Percentiles rank a stretch among this genome's conserved stretches.
Evolutionary conservation across 768 basidiomycete species (phyloP).

Genomic region (Lenzites betulinus): DNA sequence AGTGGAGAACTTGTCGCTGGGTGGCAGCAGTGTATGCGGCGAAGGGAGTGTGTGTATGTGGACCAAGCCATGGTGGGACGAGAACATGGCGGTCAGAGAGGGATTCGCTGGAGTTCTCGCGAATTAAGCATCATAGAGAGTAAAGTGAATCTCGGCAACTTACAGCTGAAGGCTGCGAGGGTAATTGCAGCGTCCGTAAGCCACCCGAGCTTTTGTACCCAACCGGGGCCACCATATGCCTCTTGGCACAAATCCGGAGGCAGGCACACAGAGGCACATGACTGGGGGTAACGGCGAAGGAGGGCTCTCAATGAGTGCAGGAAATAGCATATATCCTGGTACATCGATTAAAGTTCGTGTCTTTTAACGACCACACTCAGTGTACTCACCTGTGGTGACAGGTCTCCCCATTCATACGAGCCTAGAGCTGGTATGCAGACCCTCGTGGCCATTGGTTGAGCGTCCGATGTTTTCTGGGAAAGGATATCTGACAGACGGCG

Average conservation of each 20-base stretch:
- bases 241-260: conserved; percentile 63
- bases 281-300: conserved; percentile 56
- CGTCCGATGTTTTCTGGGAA: neutral
- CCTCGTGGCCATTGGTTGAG: conserved; percentile 42
- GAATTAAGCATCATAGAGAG: neutral
- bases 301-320: conserved; percentile 65
- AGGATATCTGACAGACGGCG: conserved; percentile 15
- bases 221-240: conserved; percentile 62
- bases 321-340: conserved; percentile 70
- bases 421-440: conserved; percentile 66
- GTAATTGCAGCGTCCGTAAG: conserved; percentile 73
- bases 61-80: conserved; percentile 84
- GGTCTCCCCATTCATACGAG: conserved; percentile 70
- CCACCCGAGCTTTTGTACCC: conserved; percentile 82
- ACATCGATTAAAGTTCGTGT: neutral
- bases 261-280: conserved; percentile 69
- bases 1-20: conserved; percentile 81
- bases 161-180: conserved; percentile 79
- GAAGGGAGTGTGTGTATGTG: conserved; percentile 77
- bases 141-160: conserved; percentile 20
- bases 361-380: neutral
- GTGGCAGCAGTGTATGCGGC: conserved; percentile 69
- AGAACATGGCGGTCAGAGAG: conserved; percentile 71
- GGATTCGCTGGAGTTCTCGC: conserved; percentile 62
- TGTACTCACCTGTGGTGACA: conserved; percentile 50